Evolutionary conservation across 352 stramenopile species (phyloP).

Genomic region (Phytophthora pinifolia): DNA sequence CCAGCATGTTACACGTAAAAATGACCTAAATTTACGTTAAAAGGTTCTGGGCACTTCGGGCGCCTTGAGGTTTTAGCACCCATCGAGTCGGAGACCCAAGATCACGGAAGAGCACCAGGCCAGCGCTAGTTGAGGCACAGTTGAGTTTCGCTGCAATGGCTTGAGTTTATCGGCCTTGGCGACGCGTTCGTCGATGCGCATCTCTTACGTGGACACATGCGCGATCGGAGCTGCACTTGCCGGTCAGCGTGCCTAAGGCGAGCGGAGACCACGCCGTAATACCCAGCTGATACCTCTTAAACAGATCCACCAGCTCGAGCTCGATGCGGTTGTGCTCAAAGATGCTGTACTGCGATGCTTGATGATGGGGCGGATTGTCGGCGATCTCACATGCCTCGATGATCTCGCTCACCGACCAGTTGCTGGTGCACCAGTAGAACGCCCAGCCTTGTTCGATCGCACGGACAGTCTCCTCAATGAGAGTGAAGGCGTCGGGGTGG

Average conservation of each 20-base stretch:
- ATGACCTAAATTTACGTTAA: not conserved
- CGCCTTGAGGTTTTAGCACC: constrained; percentile 8
- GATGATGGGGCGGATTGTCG: constrained; percentile 19
- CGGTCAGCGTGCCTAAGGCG: not conserved
- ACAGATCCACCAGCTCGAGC: not conserved
- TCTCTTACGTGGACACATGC: not conserved
- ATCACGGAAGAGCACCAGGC: constrained; percentile 7
- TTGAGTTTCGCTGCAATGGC: constrained; percentile 4
- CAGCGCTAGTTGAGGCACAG: constrained; percentile 6
- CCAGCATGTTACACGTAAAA: no score
- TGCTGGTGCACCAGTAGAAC: constrained; percentile 3
- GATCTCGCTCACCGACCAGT: constrained; percentile 30
- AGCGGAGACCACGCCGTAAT: constrained; percentile 2
- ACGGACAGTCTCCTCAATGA: not conserved
- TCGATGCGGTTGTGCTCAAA: not conserved
- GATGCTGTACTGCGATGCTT: constrained; percentile 3
- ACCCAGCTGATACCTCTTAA: not conserved
- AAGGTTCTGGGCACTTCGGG: no score
- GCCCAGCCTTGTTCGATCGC: not conserved
- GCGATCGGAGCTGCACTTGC: constrained; percentile 4
- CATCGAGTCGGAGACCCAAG: no score
- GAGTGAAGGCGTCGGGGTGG: constrained; percentile 2
- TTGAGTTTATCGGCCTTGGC: constrained; percentile 13
- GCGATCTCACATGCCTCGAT: constrained; percentile 34
- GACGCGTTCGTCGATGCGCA: constrained; percentile 5